Evolutionary conservation across 345 rosid species (phyloP), one percentile per base, ranked within the genome.

Genomic region (Eucalyptus victrix): DNA sequence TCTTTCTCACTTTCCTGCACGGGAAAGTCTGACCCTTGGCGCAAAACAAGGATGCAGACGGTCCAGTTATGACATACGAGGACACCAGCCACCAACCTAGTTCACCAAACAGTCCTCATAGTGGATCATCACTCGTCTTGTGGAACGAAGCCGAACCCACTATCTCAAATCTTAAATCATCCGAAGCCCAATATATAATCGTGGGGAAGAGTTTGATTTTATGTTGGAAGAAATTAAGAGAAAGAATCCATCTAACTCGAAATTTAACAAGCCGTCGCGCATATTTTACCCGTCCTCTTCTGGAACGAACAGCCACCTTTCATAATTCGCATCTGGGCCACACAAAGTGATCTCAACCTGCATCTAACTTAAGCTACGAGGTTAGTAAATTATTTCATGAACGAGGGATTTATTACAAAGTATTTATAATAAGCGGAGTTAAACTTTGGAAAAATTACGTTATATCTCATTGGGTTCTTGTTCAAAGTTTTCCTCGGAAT

Each of bases 301-400:
- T 1, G 16, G 3, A 19, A 72, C 45, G 8, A 10, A 72, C 6
- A 17, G 8, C 44, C 14, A 19, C 81, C 42, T 72, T 72, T 72
- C 28, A 19, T 62, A 62, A 62, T 62, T 62, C 32, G 8, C 69
- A 62, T 28, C 12, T 72, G 44, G 44, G 44, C 7, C 45, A 6
- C 12, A 51, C 28, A 0, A 2, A 44, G 16, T 3, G 3, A 1
- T 76, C 83, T 76, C 2, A 0, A 76, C 47, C 12, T 14, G 2
- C 30, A 12, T 40, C 16, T 40, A 2, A 11, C 24, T 12, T 40
- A 37, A 23, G 24, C 47, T 23, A 6, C 23, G 30, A 76, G 28
- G 44, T 76, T 19, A 40, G 9, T 37, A 37, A 3, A 76, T 12
- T 11, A 40, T 19, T 11, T 76, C 83, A 37, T 37, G 28, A 34